These are phyloP conservation scores for Bipolaris oryzae DNA, from an alignment of 2,329 filamentous ascomycete genomes.

Conservation along the genomic window DNA sequence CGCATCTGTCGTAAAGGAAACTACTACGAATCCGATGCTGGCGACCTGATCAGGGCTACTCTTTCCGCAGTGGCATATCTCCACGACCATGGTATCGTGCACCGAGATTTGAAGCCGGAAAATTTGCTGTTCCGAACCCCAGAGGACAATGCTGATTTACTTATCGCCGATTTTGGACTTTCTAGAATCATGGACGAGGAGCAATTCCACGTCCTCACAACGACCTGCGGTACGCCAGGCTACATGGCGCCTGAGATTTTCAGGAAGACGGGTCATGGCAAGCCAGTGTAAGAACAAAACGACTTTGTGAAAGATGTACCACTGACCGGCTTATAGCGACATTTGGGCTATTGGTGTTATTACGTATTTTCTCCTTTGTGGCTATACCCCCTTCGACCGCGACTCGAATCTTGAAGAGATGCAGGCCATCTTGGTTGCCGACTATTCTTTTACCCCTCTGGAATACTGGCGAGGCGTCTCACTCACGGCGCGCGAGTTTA, in stretches of 20 bases:
- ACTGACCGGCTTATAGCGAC: slow-evolving; percentile 60
- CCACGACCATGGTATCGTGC: slow-evolving; percentile 97
- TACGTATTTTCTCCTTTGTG: slow-evolving; percentile 96
- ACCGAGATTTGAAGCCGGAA: slow-evolving; percentile 96
- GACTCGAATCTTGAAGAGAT: slow-evolving; percentile 98
- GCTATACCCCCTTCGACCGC: slow-evolving; percentile 97
- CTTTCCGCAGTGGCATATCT: slow-evolving; percentile 98
- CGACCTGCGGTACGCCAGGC: slow-evolving; percentile 94
- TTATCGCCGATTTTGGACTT: slow-evolving; percentile 96
- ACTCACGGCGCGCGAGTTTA: slow-evolving; percentile 82
- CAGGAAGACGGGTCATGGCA: slow-evolving; percentile 97
- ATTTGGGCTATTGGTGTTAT: slow-evolving; percentile 99
- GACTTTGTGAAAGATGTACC: not conserved
- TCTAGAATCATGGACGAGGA: slow-evolving; percentile 99
- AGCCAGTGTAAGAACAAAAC: slow-evolving; percentile 71
- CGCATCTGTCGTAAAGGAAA: slow-evolving; percentile 98
- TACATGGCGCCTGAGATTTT: slow-evolving; percentile 99
- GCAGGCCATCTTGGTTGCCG: slow-evolving; percentile 96
- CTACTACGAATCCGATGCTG: slow-evolving; percentile 97
- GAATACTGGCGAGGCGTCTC: slow-evolving; percentile 98
- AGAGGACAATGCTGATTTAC: slow-evolving; percentile 93
- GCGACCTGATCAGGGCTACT: slow-evolving; percentile 91
- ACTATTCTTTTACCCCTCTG: slow-evolving; percentile 91
- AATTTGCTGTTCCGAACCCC: slow-evolving; percentile 96
- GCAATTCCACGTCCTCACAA: slow-evolving; percentile 96